These are phyloP conservation scores for Hymenoscyphus fructigenus DNA, from an alignment of 2,329 filamentous ascomycete species.

Conservation along the genomic window DNA sequence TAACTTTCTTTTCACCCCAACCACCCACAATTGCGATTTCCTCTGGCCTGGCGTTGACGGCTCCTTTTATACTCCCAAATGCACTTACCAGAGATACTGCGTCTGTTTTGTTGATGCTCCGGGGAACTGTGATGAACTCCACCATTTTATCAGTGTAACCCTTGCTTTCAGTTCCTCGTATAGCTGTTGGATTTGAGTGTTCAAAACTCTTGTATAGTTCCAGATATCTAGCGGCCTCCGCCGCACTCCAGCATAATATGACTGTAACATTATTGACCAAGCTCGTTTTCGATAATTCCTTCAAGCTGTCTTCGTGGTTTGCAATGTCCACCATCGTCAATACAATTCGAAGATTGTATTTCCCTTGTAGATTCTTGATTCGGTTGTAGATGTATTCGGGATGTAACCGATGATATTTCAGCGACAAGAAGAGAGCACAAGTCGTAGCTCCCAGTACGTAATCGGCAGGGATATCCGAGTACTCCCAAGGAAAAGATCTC, in stretches of 20 bases:
- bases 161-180: slow-evolving; percentile 80
- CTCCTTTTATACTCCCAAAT: slow-evolving; percentile 84
- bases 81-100: slow-evolving; percentile 86
- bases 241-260: slow-evolving; percentile 90
- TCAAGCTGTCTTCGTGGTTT: slow-evolving; percentile 87
- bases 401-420: slow-evolving; percentile 96
- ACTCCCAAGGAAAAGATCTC: slow-evolving; percentile 87
- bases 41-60: slow-evolving; percentile 84
- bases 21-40: slow-evolving; percentile 82
- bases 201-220: slow-evolving; percentile 96
- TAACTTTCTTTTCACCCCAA: slow-evolving; percentile 95
- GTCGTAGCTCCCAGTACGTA: slow-evolving; percentile 86
- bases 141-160: slow-evolving; percentile 84
- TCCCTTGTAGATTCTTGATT: slow-evolving; percentile 78
- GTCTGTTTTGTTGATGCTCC: slow-evolving; percentile 92
- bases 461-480: slow-evolving; percentile 93
- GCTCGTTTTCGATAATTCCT: slow-evolving; percentile 88
- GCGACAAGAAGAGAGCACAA: slow-evolving; percentile 86
- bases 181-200: slow-evolving; percentile 74
- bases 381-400: slow-evolving; percentile 97
- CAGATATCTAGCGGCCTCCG: slow-evolving; percentile 89
- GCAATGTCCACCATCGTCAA: slow-evolving; percentile 92
- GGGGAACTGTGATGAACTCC: slow-evolving; percentile 88
- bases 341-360: slow-evolving; percentile 82
- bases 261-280: slow-evolving; percentile 91